Evolutionary conservation across 257 asterid genomes (phyloP).

Genomic region (Salvia rosmarinus): DNA sequence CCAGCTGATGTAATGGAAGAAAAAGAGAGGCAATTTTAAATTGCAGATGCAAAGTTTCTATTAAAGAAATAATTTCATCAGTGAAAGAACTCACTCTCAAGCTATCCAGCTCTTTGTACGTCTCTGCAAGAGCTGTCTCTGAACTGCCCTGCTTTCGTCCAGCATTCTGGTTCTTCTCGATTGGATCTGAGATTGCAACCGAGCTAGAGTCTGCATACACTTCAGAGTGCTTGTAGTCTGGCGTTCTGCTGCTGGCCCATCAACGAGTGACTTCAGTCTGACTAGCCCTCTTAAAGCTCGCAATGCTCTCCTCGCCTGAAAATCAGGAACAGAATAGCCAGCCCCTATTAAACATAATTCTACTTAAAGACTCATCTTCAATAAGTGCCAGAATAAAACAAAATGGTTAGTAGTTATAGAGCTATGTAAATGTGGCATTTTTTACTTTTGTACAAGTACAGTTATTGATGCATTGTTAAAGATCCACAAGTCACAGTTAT

Average conservation of each 20-base stretch:
- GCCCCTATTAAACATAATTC: slow-evolving; percentile 14
- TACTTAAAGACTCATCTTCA: slow-evolving; percentile 18
- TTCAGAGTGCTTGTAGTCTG: slow-evolving; percentile 77
- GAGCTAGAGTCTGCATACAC: slow-evolving; percentile 73
- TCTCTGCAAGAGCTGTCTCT: slow-evolving; percentile 85
- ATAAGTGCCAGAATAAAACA: neutral
- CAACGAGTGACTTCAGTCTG: slow-evolving; percentile 76
- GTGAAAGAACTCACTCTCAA: slow-evolving; percentile 62
- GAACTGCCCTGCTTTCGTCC: slow-evolving; percentile 84
- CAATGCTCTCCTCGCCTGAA: slow-evolving; percentile 88
- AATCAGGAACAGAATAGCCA: slow-evolving; percentile 27
- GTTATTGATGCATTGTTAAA: neutral
- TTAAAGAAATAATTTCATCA: slow-evolving; percentile 6
- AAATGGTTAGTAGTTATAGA: neutral
- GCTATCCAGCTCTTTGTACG: slow-evolving; percentile 83
- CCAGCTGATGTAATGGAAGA: neutral
- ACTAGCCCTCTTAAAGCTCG: slow-evolving; percentile 84
- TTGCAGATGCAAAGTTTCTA: neutral
- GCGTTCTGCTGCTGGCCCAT: slow-evolving; percentile 71
- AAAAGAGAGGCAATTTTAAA: neutral
- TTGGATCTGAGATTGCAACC: slow-evolving; percentile 81
- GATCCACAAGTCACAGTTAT: slow-evolving; percentile 1
- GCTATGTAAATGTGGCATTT: neutral
- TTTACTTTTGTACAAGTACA: slow-evolving; percentile 8
- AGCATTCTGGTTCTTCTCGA: slow-evolving; percentile 69